Base-by-base conservation (phyloP, 345 rosid genomes). In the Lepidium sativum region DNA sequence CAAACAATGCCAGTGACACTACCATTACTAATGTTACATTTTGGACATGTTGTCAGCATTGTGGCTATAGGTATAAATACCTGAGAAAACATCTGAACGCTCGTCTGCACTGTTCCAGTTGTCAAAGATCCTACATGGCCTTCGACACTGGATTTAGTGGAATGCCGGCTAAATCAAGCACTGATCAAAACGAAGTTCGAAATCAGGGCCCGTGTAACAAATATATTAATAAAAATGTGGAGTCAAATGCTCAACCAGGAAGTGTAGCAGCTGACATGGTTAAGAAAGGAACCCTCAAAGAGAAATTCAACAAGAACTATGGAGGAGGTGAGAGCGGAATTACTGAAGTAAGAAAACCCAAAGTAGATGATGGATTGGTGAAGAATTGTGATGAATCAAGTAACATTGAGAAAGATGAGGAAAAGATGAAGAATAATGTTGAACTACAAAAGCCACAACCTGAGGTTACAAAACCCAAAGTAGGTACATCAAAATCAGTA, bases 1-100 rank as follows among this genome's bases (percentile, higher is more conserved):
- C 63, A 33, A 68, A 31, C 51, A 72, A 41, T 35, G 58, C 27
- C 20, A 17, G 38, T 34, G 44, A 29, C 17, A 40, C 15, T 43
- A 29, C 0, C 8, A 14, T 16, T 5, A 34, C 35, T 40, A 50
- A 10, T 43, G 31, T 16, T 64, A 52, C 89, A 12, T 92, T 87
- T 75, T 86, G 83, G 94, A 83, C 98, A 6, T 34, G 62, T 66
- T 92, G 98, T 67, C 56, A 75, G 42, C 63, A 62, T 38, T 92
- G 98, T 71, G 71, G 69, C 33, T 15, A 68, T 10, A 83, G 68
- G 77, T 80, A 70, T 47, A 80, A 76, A 42, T 84, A 78, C 73
- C 54, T 15, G 56, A 73, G 53, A 60, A 49, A 67, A 14, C 68
- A 52, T 61, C 69, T 72, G 25, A 78, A 83, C 38, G 74, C 67